phyloP scores from a whole-genome alignment of 139 green algal species.

The Chlorokybus atmophyticus region DNA sequence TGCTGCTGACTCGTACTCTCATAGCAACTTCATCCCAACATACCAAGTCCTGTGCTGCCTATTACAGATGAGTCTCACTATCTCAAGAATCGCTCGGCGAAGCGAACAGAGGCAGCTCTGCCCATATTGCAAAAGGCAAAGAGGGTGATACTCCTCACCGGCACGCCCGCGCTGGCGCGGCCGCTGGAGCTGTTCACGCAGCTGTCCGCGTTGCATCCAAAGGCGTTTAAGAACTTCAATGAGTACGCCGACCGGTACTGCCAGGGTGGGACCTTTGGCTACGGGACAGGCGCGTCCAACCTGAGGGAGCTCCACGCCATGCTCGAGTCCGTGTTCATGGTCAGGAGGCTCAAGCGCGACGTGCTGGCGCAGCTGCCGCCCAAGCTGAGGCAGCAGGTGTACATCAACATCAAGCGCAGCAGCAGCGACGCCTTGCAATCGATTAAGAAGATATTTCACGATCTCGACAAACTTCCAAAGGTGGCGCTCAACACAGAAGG shows the following conservation, averaged over 20 bases:
- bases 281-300: conserved; percentile 15
- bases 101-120: conserved; percentile 26
- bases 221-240: conserved; percentile 15
- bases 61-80: conserved; percentile 46
- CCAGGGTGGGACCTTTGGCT: conserved; percentile 8
- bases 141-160: conserved; percentile 37
- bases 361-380: conserved; percentile 79
- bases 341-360: conserved; percentile 76
- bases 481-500: too few relatives aligned
- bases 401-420: not conserved
- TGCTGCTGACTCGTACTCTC: too few relatives aligned
- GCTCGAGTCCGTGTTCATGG: conserved; percentile 64
- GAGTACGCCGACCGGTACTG: conserved; percentile 33
- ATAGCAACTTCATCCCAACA: not conserved
- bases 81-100: conserved; percentile 32
- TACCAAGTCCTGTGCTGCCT: not conserved
- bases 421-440: too few relatives aligned
- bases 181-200: conserved; percentile 36
- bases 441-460: too few relatives aligned
- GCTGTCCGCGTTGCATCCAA: conserved; percentile 17
- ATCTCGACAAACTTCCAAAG: too few relatives aligned
- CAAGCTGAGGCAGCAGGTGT: conserved; percentile 71
- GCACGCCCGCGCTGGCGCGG: conserved; percentile 30
- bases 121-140: conserved; percentile 19
- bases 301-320: conserved; percentile 65